Percentiles rank a stretch among this genome's conserved stretches.
Evolutionary conservation across 1,284 basidiomycete genomes (phyloP).

Genomic region (Pascua guehoae): DNA sequence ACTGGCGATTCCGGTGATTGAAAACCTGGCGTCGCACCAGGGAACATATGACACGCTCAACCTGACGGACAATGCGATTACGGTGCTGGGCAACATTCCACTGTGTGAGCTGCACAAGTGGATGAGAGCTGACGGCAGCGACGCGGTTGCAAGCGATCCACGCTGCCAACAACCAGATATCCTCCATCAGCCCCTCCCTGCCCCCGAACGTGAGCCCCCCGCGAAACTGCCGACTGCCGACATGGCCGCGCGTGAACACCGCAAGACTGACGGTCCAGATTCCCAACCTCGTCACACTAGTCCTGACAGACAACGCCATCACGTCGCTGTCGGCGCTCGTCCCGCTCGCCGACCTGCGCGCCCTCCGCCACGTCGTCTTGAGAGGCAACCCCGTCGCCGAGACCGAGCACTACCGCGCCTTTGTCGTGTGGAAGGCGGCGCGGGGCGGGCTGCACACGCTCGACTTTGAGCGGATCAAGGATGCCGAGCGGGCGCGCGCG

Average conservation of each 20-base stretch:
- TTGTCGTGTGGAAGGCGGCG: conserved; percentile 59
- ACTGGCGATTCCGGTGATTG: conserved; percentile 95
- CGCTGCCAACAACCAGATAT: conserved; percentile 92
- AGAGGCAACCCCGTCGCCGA: conserved; percentile 87
- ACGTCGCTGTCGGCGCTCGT: conserved; percentile 76
- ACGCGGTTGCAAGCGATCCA: conserved; percentile 80
- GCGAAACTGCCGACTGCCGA: no score
- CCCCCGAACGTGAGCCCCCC: conserved; percentile 37
- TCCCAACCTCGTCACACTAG: conserved; percentile 49
- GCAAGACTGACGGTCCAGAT: conserved; percentile 39
- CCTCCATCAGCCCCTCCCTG: conserved; percentile 62
- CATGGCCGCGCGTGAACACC: no score
- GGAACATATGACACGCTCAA: conserved; percentile 68
- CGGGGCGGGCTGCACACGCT: conserved; percentile 72
- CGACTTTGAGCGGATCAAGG: conserved; percentile 94
- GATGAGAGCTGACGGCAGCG: conserved; percentile 60
- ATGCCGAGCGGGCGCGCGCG: conserved; percentile 75
- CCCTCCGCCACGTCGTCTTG: conserved; percentile 76
- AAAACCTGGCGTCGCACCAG: conserved; percentile 96
- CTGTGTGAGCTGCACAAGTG: conserved; percentile 56
- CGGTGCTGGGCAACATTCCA: conserved; percentile 86
- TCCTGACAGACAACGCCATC: conserved; percentile 52
- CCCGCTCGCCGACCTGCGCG: conserved; percentile 73
- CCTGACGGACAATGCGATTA: conserved; percentile 94
- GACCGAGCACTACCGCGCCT: conserved; percentile 95